These are phyloP conservation scores for Pichia cephalocereana DNA, from an alignment of 805 yeast species.

Conservation along the genomic window DNA sequence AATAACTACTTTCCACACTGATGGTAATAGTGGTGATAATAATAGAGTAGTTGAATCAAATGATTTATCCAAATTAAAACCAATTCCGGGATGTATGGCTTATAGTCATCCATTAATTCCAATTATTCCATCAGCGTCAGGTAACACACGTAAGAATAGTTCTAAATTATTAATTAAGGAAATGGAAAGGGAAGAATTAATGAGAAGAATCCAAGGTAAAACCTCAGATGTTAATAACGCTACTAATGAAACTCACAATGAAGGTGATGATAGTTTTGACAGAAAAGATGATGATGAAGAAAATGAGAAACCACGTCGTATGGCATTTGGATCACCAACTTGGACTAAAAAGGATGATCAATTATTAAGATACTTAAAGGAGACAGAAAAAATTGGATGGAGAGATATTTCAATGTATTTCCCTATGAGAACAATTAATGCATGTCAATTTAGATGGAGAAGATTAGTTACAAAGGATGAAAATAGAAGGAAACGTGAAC, in stretches of 20 bases:
- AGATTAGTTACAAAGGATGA: slow-evolving; percentile 31
- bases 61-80: not conserved
- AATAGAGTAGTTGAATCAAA: not conserved
- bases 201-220: not conserved
- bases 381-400: slow-evolving; percentile 80
- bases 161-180: not conserved
- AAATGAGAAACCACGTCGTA: not conserved
- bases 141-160: slow-evolving; percentile 1
- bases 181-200: not conserved
- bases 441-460: slow-evolving; percentile 87
- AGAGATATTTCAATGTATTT: slow-evolving; percentile 76
- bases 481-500: slow-evolving; percentile 1
- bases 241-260: not conserved
- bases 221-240: too few species aligned
- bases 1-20: too few species aligned
- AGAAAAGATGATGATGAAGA: not conserved
- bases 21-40: not conserved
- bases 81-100: slow-evolving; percentile 6
- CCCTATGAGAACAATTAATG: slow-evolving; percentile 74
- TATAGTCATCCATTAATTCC: slow-evolving; percentile 5
- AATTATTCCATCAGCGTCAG: slow-evolving; percentile 4
- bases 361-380: slow-evolving; percentile 65
- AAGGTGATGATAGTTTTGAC: not conserved
- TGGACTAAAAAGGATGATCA: slow-evolving; percentile 80
- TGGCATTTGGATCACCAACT: slow-evolving; percentile 25